Conservation (phyloP, 768 basidiomycete species). For the Boletus pseudopeckii region DNA sequence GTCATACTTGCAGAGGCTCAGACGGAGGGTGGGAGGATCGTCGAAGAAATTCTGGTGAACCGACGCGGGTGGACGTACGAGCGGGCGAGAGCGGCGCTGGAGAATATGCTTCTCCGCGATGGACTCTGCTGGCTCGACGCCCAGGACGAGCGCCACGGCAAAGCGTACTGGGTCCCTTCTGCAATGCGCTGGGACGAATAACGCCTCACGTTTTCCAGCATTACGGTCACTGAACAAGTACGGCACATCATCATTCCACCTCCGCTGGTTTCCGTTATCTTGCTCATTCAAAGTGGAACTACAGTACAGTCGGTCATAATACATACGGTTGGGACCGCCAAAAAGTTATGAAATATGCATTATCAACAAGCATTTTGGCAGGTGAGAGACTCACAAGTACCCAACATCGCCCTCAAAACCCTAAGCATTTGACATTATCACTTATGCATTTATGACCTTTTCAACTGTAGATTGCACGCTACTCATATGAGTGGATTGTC, state of each 20-base stretch:
- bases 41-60: conserved; percentile 55
- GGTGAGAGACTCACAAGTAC: no score
- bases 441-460: no score
- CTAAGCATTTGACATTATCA: no score
- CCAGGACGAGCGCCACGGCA: conserved; percentile 64
- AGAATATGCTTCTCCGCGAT: conserved; percentile 88
- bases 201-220: background rate
- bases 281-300: no score
- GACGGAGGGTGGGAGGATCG: conserved; percentile 64
- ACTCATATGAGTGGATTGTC: no score
- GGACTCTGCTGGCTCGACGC: conserved; percentile 95
- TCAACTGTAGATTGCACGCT: no score
- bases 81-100: conserved; percentile 71
- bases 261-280: no score
- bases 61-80: conserved; percentile 75
- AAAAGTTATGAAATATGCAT: no score
- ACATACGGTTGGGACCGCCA: no score
- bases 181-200: conserved; percentile 82
- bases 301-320: no score
- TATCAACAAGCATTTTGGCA: no score
- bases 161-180: conserved; percentile 85
- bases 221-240: background rate
- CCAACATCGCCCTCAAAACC: no score
- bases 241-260: background rate
- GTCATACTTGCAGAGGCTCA: conserved; percentile 74